Conservation (phyloP, 768 basidiomycete species). For the Lactarius hatsudake region DNA sequence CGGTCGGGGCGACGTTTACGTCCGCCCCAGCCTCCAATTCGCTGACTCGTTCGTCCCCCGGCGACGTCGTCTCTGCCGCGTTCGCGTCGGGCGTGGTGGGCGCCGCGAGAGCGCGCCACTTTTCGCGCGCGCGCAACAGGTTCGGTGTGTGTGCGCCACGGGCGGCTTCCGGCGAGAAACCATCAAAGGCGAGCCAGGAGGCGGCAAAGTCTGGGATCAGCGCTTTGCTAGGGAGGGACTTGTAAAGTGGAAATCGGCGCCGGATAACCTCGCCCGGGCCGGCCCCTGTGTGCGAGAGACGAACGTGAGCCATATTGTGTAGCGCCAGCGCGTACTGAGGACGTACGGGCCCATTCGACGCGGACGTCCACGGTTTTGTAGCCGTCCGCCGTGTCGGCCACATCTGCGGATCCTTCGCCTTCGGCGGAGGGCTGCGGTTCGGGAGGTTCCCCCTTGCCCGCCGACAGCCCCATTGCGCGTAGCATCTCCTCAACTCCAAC, state of each 20-base stretch:
- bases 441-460: not conserved
- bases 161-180: conserved; percentile 19
- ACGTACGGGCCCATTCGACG: conserved; percentile 15
- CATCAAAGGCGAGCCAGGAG: conserved; percentile 22
- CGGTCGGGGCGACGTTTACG: not conserved
- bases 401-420: not conserved
- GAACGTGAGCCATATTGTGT: too few relatives aligned
- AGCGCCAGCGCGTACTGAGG: not conserved
- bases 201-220: not conserved
- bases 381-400: not conserved
- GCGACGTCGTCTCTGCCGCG: not conserved
- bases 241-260: not conserved
- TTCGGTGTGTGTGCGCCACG: conserved; percentile 13
- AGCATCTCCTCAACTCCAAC: conserved; percentile 24
- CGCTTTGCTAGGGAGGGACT: not conserved
- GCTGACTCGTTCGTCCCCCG: not conserved
- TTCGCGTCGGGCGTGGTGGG: not conserved
- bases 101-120: conserved; percentile 8
- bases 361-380: conserved; percentile 3
- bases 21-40: not conserved
- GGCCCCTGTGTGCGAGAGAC: not conserved
- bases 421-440: not conserved
- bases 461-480: conserved; percentile 6
- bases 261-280: not conserved
- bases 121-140: conserved; percentile 18